phyloP scores from a whole-genome alignment of 495 filamentous ascomycete species.

The Melanomma pulvis-pyrius region DNA sequence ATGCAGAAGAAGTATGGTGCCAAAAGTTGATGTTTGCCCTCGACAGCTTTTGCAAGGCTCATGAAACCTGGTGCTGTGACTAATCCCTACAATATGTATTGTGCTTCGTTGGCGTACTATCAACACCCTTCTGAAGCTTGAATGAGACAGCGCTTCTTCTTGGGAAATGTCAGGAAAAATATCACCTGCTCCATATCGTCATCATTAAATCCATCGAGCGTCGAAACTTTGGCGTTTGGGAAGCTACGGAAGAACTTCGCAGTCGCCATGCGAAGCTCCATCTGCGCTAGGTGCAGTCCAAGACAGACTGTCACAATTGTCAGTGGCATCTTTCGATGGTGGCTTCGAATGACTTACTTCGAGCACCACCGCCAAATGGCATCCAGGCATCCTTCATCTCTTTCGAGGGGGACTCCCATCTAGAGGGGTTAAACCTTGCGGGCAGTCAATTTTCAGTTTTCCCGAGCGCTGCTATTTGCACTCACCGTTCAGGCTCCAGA shows the following conservation, averaged over 20 bases:
- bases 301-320: conserved; percentile 8
- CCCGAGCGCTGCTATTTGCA: background rate
- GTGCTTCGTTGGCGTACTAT: too few species aligned
- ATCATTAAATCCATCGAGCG: conserved; percentile 16
- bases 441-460: background rate
- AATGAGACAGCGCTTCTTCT: conserved; percentile 32
- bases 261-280: conserved; percentile 39
- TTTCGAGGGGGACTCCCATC: conserved; percentile 9
- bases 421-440: conserved; percentile 5
- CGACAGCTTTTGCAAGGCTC: too few species aligned
- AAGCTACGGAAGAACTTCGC: conserved; percentile 37
- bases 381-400: conserved; percentile 27
- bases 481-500: conserved; percentile 30
- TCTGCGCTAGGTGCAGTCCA: conserved; percentile 38
- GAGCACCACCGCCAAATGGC: conserved; percentile 37
- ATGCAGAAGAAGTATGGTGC: too few species aligned
- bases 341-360: conserved; percentile 13
- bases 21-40: too few species aligned
- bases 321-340: background rate
- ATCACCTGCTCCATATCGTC: conserved; percentile 39
- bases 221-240: conserved; percentile 9
- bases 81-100: too few species aligned
- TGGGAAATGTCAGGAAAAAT: conserved; percentile 41
- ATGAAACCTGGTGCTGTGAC: too few species aligned
- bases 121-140: background rate